These are phyloP conservation scores for Jimgerdemannia flammicorona DNA, from an alignment of 192 early-diverging fungal species.

Conservation along the genomic window DNA sequence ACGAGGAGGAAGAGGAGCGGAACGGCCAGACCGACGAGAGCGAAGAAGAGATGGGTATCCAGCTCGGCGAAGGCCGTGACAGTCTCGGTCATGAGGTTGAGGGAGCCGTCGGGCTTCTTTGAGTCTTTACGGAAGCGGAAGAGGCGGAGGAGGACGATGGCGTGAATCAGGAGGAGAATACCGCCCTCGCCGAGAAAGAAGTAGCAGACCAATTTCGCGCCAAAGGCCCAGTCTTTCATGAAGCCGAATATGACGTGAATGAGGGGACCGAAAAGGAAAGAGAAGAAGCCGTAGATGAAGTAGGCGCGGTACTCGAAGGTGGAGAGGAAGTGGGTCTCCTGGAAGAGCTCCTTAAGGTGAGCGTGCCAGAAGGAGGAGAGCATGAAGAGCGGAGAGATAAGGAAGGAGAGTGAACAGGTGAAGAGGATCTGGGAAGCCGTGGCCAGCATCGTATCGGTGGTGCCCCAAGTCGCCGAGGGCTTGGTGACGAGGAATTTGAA, in stretches of 20 bases:
- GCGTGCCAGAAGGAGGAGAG: background rate
- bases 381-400: background rate
- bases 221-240: background rate
- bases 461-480: background rate
- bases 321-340: background rate
- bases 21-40: background rate
- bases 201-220: background rate
- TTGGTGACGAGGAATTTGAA: background rate
- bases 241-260: background rate
- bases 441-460: background rate
- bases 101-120: background rate
- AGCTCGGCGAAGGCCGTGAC: background rate
- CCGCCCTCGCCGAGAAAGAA: background rate
- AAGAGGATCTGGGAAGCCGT: background rate
- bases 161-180: background rate
- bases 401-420: background rate
- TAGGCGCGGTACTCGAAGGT: background rate
- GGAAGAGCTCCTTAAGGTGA: background rate
- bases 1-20: background rate
- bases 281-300: background rate
- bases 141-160: background rate
- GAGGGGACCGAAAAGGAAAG: background rate
- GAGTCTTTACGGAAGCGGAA: background rate
- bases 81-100: background rate
- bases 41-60: background rate